These are phyloP conservation scores for Cokeromyces recurvatus DNA, from an alignment of 371 early-diverging fungal species.

Conservation along the genomic window DNA sequence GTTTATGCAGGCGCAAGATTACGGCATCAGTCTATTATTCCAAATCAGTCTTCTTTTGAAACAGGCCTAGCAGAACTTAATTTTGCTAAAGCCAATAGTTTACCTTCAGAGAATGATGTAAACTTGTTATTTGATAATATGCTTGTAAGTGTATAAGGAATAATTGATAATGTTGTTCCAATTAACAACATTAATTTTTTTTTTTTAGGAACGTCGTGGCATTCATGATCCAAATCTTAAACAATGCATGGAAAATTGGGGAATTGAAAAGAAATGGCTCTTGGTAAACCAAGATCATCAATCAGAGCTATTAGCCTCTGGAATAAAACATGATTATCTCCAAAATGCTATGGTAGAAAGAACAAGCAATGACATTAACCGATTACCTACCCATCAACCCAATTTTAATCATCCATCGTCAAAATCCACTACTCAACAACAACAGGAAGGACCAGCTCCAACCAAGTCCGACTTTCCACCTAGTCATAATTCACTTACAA, in stretches of 20 bases:
- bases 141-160: slow-evolving; percentile 22
- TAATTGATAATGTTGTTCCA: neutral
- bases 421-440: neutral
- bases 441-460: neutral
- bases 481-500: neutral
- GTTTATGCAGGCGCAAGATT: neutral
- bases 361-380: slow-evolving; percentile 6
- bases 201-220: slow-evolving; percentile 42
- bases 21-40: slow-evolving; percentile 5
- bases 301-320: slow-evolving; percentile 30
- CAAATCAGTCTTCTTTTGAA: slow-evolving; percentile 22
- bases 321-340: slow-evolving; percentile 3
- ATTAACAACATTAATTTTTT: no score
- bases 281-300: slow-evolving; percentile 47
- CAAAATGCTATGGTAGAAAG: slow-evolving; percentile 1
- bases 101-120: slow-evolving; percentile 28
- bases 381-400: neutral
- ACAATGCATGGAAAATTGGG: slow-evolving; percentile 32
- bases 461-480: slow-evolving; percentile 15
- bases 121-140: slow-evolving; percentile 33
- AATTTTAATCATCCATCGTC: neutral
- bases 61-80: slow-evolving; percentile 17
- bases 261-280: slow-evolving; percentile 42
- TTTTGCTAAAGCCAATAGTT: slow-evolving; percentile 11
- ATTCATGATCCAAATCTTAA: slow-evolving; percentile 31